Evolutionary conservation across 1,139 yeast genomes (phyloP), one percentile per base, ranked within the genome.

Genomic region (Lodderomyces jiufengensis): DNA sequence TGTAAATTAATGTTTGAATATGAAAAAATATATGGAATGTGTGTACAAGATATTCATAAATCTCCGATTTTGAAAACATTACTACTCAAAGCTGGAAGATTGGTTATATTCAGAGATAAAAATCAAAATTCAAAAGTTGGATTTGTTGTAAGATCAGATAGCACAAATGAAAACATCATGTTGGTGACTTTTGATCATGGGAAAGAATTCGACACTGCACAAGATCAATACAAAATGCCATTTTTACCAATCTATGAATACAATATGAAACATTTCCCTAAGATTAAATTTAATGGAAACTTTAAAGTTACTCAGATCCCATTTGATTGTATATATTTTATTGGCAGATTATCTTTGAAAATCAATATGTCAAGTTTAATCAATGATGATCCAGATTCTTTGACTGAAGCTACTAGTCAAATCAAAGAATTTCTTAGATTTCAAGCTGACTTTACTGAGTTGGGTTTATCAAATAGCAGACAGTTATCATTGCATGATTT

Each of bases 101-200:
- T 84, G 37, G 54, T 86, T 36, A 70, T 81, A 9, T 84, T 65
- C 55, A 70, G 78, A 42, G 80, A 78, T 48, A 50, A 52, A 26
- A 56, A 54, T 3, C 66, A 58, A 5, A 22, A 20, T 9, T 53
- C 75, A 2, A 64, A 68, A 34, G 57, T 79, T 13, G 95, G 87
- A 2, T 70, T 80, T 45, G 55, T 81, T 26, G 61, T 74, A 33
- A 71, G 68, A 48, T 57, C 66, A 9, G 67, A 66, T 36, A 42
- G 50, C 8, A 47, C 56, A 2, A 46, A 52, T 7, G 55, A 55
- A 3, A 45, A 57, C 2, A 46, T 71, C 6, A 48, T 67, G 20
- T 56, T 72, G 3, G 49, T 75, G 33, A 66, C 74, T 0, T 73
- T 74, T 45, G 52, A 72, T 42, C 72, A 70, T 42, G 78, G 78